Evolutionary conservation across 305 asterid species (phyloP), one percentile per base, ranked within the genome.

Genomic region (Fraxinus baroniana): DNA sequence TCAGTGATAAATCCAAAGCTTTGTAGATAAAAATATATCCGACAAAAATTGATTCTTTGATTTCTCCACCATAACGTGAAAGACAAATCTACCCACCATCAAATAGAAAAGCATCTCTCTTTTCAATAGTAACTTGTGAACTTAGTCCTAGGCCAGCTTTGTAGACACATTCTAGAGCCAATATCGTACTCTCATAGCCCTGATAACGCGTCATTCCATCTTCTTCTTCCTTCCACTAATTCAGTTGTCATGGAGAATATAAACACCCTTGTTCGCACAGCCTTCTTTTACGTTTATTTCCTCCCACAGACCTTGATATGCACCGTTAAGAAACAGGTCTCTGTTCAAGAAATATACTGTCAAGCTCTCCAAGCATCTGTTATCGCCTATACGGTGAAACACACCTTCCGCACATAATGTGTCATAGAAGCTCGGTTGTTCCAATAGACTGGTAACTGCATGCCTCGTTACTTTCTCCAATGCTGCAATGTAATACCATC

Each of bases 401-500:
- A 98, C 99, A 64, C 91, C 91, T 80, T 89, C 93, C 5, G 98
- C 99, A 74, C 99, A 96, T 78, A 96, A 84, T 5, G 86, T 90
- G 79, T 96, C 97, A 18, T 93, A 94, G 86, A 94, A 96, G 84
- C 98, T 96, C 44, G 97, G 98, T 82, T 94, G 98, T 86, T 96
- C 98, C 1, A 98, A 96, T 5, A 92, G 92, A 86, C 91, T 91
- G 76, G 98, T 83, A 52, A 91, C 87, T 52, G 98, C 99, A 79
- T 92, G 97, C 84, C 82, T 86, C 90, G 92, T 98, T 71, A 94
- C 97, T 90, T 91, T 96, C 85, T 92, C 91, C 82, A 96, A 24
- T 17, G 93, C 98, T 33, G 90, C 86, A 68, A 93, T 88, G 98
- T 94, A 73, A 18, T 75, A 49, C 74, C 85, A 86, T 96, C 98